phyloP scores from a whole-genome alignment of 1,139 yeast genomes.

The Geotrichum phurueaensis region DNA sequence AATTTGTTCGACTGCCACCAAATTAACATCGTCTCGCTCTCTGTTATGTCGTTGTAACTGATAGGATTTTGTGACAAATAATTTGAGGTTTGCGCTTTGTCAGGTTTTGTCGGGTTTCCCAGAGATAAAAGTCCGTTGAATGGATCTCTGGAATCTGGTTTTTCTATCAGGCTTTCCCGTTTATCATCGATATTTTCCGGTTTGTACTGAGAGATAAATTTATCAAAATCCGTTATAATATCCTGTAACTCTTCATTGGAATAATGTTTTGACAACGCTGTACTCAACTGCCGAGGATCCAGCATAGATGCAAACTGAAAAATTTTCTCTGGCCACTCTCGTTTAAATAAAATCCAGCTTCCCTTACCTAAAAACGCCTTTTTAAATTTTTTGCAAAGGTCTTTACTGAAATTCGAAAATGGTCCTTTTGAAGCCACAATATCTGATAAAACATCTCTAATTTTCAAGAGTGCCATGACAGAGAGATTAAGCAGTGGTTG shows the following conservation, averaged over 20 bases:
- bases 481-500: background rate
- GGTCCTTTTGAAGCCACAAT: background rate
- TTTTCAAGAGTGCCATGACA: constrained; percentile 2
- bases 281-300: constrained; percentile 10
- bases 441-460: background rate
- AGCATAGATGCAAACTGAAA: constrained; percentile 4
- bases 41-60: background rate
- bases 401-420: background rate
- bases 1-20: background rate
- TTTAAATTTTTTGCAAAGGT: constrained; percentile 1
- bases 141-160: background rate
- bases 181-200: background rate
- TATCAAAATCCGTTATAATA: background rate
- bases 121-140: background rate
- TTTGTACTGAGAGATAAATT: background rate
- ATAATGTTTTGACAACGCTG: background rate
- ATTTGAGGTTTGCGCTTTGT: background rate
- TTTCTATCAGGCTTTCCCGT: background rate
- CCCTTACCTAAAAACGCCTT: background rate
- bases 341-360: constrained; percentile 2
- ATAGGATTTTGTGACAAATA: background rate
- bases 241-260: background rate
- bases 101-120: background rate
- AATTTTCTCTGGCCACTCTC: constrained; percentile 4
- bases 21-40: background rate